Percentiles rank a stretch among this genome's conserved stretches.
Conservation (phyloP, 306 rosid genomes). For the Calophaca sinica region DNA sequence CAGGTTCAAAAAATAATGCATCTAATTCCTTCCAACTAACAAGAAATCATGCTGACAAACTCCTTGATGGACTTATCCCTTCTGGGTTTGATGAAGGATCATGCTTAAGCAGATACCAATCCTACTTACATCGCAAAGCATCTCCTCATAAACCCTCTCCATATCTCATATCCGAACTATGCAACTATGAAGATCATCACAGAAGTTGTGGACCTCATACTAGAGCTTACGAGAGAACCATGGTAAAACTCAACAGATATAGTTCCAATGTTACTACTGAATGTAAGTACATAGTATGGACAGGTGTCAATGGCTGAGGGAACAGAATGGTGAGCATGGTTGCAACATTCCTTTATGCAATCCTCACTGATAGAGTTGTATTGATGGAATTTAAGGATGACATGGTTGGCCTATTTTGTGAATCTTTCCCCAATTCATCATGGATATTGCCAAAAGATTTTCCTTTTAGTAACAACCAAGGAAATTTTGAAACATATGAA, state of each 20-base stretch:
- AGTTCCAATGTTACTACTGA: conserved; percentile 23
- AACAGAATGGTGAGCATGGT: conserved; percentile 63
- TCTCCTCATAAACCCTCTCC: conserved; percentile 57
- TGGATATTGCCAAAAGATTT: conserved; percentile 65
- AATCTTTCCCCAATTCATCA: conserved; percentile 63
- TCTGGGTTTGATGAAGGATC: conserved; percentile 57
- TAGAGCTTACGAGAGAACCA: conserved; percentile 46
- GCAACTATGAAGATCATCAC: conserved; percentile 62
- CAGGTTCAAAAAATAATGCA: conserved; percentile 32
- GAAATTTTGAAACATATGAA: conserved; percentile 54
- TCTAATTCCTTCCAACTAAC: neutral
- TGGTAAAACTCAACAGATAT: conserved; percentile 25
- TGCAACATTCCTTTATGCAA: conserved; percentile 64
- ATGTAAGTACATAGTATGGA: conserved; percentile 68
- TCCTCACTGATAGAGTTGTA: conserved; percentile 63
- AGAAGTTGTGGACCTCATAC: conserved; percentile 59
- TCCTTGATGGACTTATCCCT: conserved; percentile 54
- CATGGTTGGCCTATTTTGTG: conserved; percentile 48
- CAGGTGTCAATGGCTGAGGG: conserved; percentile 57
- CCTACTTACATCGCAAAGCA: conserved; percentile 53
- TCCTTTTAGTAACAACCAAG: conserved; percentile 39
- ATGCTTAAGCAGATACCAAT: conserved; percentile 59
- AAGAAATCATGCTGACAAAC: neutral
- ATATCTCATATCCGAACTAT: conserved; percentile 58
- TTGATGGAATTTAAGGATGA: conserved; percentile 35